These are phyloP conservation scores for Diplodia sapinea DNA, from an alignment of 2,329 filamentous ascomycete species.

Conservation along the genomic window DNA sequence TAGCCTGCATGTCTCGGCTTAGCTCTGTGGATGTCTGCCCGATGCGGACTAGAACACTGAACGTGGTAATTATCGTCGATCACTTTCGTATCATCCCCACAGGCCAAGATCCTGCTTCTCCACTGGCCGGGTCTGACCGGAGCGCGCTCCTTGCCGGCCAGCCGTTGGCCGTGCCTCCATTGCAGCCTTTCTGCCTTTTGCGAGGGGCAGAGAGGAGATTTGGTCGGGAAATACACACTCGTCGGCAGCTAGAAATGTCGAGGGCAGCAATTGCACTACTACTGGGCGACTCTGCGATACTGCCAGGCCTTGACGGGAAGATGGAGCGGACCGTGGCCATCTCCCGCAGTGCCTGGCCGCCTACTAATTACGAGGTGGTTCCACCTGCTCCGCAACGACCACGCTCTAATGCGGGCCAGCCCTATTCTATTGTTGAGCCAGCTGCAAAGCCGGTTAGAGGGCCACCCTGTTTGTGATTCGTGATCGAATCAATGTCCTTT, in stretches of 20 bases:
- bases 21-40: background rate
- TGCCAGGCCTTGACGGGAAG: background rate
- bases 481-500: background rate
- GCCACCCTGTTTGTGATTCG: background rate
- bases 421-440: slow-evolving; percentile 1
- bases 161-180: background rate
- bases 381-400: background rate
- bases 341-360: slow-evolving; percentile 9
- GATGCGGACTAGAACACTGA: background rate
- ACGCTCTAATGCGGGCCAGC: slow-evolving; percentile 6
- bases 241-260: too few species aligned
- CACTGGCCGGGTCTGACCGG: background rate
- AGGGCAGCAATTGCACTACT: too few species aligned
- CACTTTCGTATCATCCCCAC: slow-evolving; percentile 12
- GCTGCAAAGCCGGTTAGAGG: too few species aligned
- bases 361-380: background rate
- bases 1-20: too few species aligned
- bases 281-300: too few species aligned
- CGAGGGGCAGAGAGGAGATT: too few species aligned
- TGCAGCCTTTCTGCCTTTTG: background rate
- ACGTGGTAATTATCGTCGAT: background rate
- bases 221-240: background rate
- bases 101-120: background rate
- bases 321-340: background rate
- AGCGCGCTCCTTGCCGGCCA: background rate